Base-by-base conservation (phyloP, 306 rosid genomes). In the Prunus salicina region DNA sequence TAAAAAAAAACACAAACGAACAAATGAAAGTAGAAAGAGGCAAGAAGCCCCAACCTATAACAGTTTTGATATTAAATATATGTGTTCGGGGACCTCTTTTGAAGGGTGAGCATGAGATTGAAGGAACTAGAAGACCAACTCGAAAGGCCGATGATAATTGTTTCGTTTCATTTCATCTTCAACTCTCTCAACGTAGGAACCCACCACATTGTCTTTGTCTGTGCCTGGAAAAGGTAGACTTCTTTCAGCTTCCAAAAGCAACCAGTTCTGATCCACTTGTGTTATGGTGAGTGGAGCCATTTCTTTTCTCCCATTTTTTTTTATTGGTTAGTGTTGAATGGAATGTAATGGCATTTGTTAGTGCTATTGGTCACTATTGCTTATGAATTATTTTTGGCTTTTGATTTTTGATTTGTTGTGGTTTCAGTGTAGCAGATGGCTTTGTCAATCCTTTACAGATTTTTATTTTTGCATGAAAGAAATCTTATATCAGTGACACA, bases 21-120 rank as follows among this genome's bases (percentile, higher is more conserved):
- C 76, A 72, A 41, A 72, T 72, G 19, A 72, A 24, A 73, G 76
- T 2, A 57, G 34, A 71, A 43, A 58, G 18, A 27, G 19, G 16
- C 66, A 61, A 7, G 27, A 72, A 24, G 67, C 57, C 66, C 76
- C 67, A 30, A 38, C 76, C 53, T 25, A 1, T 13, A 72, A 12
- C 32, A 13, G 20, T 45, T 71, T 71, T n/a, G 34, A 57, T 19
- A 38, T 56, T 56, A 1, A 72, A 38, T 38, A 15, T 25, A 25
- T 47, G 13, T 28, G 25, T 5, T 43, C 9, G 66, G n/a, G 6
- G 41, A 25, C 56, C 53, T 60, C 14, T 61, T 41, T 58, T 41
- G 56, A 43, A 2, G 67, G 57, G 77, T 69, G 41, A 5, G 56
- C 45, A 60, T 45, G 67, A 10, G 57, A 45, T 58, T 57, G 77